These are phyloP conservation scores for Fonsecaea pedrosoi DNA, from an alignment of 2,329 filamentous ascomycete genomes.

Conservation along the genomic window DNA sequence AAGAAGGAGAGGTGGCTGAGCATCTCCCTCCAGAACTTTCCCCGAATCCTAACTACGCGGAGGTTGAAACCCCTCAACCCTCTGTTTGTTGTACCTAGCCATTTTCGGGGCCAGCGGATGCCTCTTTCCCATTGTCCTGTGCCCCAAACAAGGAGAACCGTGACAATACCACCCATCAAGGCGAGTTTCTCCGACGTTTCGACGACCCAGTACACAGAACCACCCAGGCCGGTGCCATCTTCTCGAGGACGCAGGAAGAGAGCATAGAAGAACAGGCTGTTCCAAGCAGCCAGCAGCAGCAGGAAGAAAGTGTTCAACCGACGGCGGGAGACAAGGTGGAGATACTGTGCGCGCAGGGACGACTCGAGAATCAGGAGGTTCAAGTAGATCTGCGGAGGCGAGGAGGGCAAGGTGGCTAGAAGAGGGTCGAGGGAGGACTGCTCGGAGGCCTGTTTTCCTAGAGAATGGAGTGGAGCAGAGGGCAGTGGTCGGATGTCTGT, in stretches of 20 bases:
- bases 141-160: constrained; percentile 84
- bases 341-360: constrained; percentile 88
- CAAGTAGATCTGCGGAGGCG: constrained; percentile 94
- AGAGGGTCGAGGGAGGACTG: constrained; percentile 60
- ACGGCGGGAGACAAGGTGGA: constrained; percentile 83
- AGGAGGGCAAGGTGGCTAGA: constrained; percentile 81
- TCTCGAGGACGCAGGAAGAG: constrained; percentile 95
- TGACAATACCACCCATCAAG: constrained; percentile 88
- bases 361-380: constrained; percentile 97
- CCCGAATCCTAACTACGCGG: constrained; percentile 88
- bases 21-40: constrained; percentile 80
- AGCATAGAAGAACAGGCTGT: constrained; percentile 82
- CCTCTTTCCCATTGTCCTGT: constrained; percentile 97
- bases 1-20: constrained; percentile 76
- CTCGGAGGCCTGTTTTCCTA: constrained; percentile 35
- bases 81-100: constrained; percentile 87
- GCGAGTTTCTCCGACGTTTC: constrained; percentile 90
- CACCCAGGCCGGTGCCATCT: constrained; percentile 82
- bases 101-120: constrained; percentile 89
- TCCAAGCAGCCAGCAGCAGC: constrained; percentile 78
- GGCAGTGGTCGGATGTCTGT: constrained; percentile 60
- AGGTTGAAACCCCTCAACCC: constrained; percentile 92
- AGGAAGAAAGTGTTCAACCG: constrained; percentile 95
- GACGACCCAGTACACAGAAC: constrained; percentile 94
- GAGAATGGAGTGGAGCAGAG: constrained; percentile 49